Evolutionary conservation across 2,329 filamentous ascomycete species (phyloP), one percentile per base, ranked within the genome.

Genomic region (Claviceps pusilla): DNA sequence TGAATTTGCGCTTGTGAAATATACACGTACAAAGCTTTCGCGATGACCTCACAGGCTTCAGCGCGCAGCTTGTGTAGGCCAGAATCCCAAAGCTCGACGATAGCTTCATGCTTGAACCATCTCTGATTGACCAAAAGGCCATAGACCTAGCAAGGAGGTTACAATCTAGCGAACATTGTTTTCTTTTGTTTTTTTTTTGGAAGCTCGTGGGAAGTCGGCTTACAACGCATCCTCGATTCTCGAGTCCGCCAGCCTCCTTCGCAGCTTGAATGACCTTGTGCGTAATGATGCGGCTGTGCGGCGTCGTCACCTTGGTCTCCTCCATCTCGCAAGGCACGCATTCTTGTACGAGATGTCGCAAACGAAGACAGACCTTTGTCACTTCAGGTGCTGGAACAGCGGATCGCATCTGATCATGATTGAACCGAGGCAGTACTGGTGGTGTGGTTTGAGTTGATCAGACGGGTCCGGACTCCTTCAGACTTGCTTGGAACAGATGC

Each of bases 261-360:
- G 93, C 89, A 0, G 90, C 89, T 59, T 82, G 71, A 57, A 97
- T 71, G 14, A 98, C 93, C 56, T 81, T 78, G 3, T 73, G 72
- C 0, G 89, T 96, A 65, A 98, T 89, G 67, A 98, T 76, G 48
- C 82, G 79, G 68, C 88, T 94, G 69, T 97, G 89, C 3, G 91
- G 82, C 51, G 77, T 77, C 4, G 86, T 93, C 64, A 98, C 76
- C 54, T 79, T 74, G 5, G 76, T 76, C 64, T 87, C 82, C 55
- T 93, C 84, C 43, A 98, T 76, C 68, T 98, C 93, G 72, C 88
- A 96, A 1, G 91, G 87, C 31, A 98, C 80, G 54, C 89, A 84
- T 66, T 89, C 80, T 69, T 95, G 89, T 62, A 98, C 83, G 61
- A 95, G 82, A 66, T 94, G 89, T 63, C 91, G 94, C 59, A 98